Evolutionary conservation across 202 grass and related monocot genomes (phyloP), one percentile per base, ranked within the genome.

Genomic region (Sporobolus alterniflorus): DNA sequence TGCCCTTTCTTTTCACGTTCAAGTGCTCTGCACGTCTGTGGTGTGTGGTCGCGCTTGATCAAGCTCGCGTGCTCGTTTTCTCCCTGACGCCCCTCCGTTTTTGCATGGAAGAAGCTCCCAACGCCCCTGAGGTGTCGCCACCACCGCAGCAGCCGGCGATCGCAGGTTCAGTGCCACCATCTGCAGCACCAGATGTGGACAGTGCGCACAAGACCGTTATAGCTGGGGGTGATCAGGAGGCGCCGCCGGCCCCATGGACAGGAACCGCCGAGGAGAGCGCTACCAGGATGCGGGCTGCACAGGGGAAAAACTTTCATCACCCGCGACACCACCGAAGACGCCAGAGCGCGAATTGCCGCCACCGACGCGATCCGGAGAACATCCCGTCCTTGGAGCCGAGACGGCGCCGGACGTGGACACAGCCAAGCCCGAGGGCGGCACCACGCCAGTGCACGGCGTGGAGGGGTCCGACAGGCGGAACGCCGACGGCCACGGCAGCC

Each of bases 381-480:
- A 32, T 11, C 26, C 69, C 2, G 15, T 1, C 1, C 20, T 6
- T 60, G 76, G 42, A 0, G 21, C 17, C 63, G 69, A 70, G 43
- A 21, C 20, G 43, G 63, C 65, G 11, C 43, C 29, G 16, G 48
- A 61, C 47, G 41, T 82, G 16, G 43, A 79, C 31, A 34, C 32
- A 4, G 46, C 17, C 52, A 86, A 56, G 51, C n/a, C n/a, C 46
- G 79, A 47, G 15, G 68, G 46, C 20, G 73, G 83, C 78, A 28
- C 49, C 30, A 62, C 73, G 31, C 77, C 82, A 14, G 55, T 50
- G 21, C 83, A 82, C 21, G 73, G 44, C 61, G 62, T 69, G 50
- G 83, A 56, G 34, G 76, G 55, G 11, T 76, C 64, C 21, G 79
- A 90, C 26, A 66, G 51, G 50, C 48, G 42, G 39, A 80, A 61